Evolutionary conservation across 495 filamentous ascomycete species (phyloP), one percentile per base, ranked within the genome.

Genomic region (Xylaria scruposa): DNA sequence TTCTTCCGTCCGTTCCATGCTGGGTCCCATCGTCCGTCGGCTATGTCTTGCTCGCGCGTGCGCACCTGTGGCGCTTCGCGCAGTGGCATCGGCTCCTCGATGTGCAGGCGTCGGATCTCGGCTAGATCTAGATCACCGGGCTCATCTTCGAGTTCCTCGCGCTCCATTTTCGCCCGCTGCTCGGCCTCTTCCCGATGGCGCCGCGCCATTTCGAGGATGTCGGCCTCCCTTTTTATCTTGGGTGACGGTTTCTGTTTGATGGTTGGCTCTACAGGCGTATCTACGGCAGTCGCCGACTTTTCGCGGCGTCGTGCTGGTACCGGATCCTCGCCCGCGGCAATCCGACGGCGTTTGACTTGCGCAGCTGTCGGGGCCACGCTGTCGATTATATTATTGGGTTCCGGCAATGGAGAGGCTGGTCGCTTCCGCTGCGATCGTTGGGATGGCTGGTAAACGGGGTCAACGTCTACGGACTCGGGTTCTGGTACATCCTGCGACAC

Each of bases 1-100:
- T 99, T 98, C 82, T 94, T 97, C 7, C 95, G 88, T 0, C 97
- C 96, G 77, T 98, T 97, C 97, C 97, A 99, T 46, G 86, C 84
- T 3, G 94, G 91, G 75, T 98, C 90, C 96, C 97, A 98, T 29
- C 94, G 88, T 12, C 88, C 87, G 66, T 86, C 85, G 3, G 77
- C 83, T 58, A 83, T 81, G 56, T 83, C 83, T 68, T 80, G 79
- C 54, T 85, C 83, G n/a, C 84, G 80, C 24, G 65, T 74, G 76
- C 77, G 68, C n/a, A 58, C 70, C 29, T 70, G 62, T 53, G 74
- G 62, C 40, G 56, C 70, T 49, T 77, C 73, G 17, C 74, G 85
- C 4, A 98, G 74, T 21, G 92, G 88, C 85, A 96, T 93, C 63
- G 93, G 88, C 76, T 96, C 94, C 17, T 98, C 86, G 49, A 94